Evolutionary conservation across 768 basidiomycete genomes (phyloP), one percentile per base, ranked within the genome.

Genomic region (Daedaleopsis sinensis): DNA sequence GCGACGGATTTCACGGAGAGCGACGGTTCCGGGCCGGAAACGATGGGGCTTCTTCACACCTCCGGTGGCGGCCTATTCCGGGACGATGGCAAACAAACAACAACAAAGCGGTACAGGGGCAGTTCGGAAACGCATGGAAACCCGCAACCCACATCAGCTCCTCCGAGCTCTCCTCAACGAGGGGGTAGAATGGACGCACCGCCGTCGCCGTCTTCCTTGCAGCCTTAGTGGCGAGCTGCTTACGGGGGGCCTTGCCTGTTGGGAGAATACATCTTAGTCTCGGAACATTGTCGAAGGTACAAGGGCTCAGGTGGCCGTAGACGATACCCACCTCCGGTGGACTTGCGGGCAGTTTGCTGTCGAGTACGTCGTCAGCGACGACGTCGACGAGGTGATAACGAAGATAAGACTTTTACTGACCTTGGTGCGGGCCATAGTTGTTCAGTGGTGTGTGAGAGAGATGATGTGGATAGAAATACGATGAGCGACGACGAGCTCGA

Each of bases 41-140:
- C 96, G 84, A 78, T 98, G 96, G 62, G 96, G 96, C 84, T 98
- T 99, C 96, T 98, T 98, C 65, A 94, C 92, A 84, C 93, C 93
- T 79, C 92, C 92, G 65, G 92, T 85, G 37, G 86, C 78, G 61
- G 69, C 64, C 72, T 73, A 52, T 37, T 43, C 23, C 52, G 42
- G 38, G 55, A 52, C 23, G 27, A 57, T n/a, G 43, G 7, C 27
- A 52, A 65, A 61, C 51, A 61, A 60, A 65, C 56, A 65, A 65
- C 62, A 61, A 67, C 60, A 61, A 55, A 58, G 59, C 39, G 47
- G 49, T 32, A 49, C 50, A 50, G 56, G 50, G 51, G 55, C 64
- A 61, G 37, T 52, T 16, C 54, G 24, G 61, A 60, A 50, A 37
- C 55, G 61, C 65, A 59, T 37, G 58, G 54, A 62, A 56, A 59